phyloP scores from a whole-genome alignment of 2,329 filamentous ascomycete species.

The Dactylellina leptospora region DNA sequence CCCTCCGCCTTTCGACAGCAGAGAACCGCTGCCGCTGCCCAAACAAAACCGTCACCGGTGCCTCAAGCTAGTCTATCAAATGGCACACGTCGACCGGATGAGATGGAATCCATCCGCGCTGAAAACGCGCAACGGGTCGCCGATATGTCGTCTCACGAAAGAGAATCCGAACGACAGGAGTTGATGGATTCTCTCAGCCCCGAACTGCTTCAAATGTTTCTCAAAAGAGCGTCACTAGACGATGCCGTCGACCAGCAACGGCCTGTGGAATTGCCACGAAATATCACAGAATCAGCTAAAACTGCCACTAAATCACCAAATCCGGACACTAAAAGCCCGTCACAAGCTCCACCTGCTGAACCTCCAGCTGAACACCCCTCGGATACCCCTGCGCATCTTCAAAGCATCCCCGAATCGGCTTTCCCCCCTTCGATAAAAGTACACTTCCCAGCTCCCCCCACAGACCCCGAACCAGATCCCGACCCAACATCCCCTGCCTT shows the following conservation, averaged over 20 bases:
- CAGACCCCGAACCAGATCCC: slow-evolving; percentile 71
- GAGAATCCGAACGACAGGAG: slow-evolving; percentile 80
- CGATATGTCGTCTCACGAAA: slow-evolving; percentile 82
- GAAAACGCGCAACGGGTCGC: slow-evolving; percentile 80
- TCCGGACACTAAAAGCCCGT: background rate
- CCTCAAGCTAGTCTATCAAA: too few species aligned
- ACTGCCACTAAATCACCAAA: too few species aligned
- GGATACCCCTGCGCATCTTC: slow-evolving; percentile 59
- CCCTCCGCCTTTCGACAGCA: slow-evolving; percentile 79
- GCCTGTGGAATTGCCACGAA: slow-evolving; percentile 19
- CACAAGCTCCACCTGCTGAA: background rate
- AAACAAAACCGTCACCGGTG: slow-evolving; percentile 52
- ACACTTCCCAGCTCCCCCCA: slow-evolving; percentile 70
- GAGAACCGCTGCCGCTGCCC: slow-evolving; percentile 57
- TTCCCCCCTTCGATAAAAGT: slow-evolving; percentile 59
- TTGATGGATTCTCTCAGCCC: slow-evolving; percentile 81
- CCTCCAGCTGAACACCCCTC: slow-evolving; percentile 62
- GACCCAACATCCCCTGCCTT: slow-evolving; percentile 86
- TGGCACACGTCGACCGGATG: slow-evolving; percentile 63
- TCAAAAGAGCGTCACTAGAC: slow-evolving; percentile 79
- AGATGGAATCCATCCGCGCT: slow-evolving; percentile 77
- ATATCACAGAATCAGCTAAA: slow-evolving; percentile 5
- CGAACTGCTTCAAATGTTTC: slow-evolving; percentile 76
- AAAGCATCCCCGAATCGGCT: slow-evolving; percentile 52
- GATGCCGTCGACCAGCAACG: slow-evolving; percentile 61